Evolutionary conservation across 805 yeast genomes (phyloP).

Genomic region (Metschnikowia orientalis): DNA sequence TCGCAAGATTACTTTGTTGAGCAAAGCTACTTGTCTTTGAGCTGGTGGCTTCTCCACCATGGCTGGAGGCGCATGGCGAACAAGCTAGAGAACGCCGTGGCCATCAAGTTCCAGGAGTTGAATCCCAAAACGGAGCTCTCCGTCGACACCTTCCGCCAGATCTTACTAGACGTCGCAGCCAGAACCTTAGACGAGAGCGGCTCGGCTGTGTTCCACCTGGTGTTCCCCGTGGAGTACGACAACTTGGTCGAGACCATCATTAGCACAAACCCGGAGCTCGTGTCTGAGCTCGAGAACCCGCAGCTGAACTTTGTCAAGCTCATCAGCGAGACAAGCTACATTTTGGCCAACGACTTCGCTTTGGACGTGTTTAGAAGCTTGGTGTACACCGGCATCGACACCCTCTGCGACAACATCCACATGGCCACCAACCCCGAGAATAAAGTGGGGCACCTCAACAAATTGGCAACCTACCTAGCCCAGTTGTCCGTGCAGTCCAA

Average conservation of each 20-base stretch:
- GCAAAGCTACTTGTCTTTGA: slow-evolving; percentile 77
- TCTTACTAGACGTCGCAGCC: slow-evolving; percentile 23
- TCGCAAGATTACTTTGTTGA: slow-evolving; percentile 54
- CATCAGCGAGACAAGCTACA: slow-evolving; percentile 43
- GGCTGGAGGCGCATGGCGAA: slow-evolving; percentile 67
- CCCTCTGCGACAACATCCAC: slow-evolving; percentile 31
- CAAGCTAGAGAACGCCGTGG: slow-evolving; percentile 53
- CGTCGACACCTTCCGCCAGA: slow-evolving; percentile 53
- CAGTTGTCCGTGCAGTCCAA: slow-evolving; percentile 62
- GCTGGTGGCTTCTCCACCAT: slow-evolving; percentile 90
- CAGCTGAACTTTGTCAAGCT: slow-evolving; percentile 38
- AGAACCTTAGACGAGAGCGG: slow-evolving; percentile 20
- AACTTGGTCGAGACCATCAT: slow-evolving; percentile 44
- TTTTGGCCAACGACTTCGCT: slow-evolving; percentile 33
- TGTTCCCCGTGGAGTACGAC: slow-evolving; percentile 38
- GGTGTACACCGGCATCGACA: slow-evolving; percentile 31
- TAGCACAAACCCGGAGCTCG: slow-evolving; percentile 42
- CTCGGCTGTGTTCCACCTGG: slow-evolving; percentile 19
- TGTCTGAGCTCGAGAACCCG: slow-evolving; percentile 32
- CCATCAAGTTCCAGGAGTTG: slow-evolving; percentile 53
- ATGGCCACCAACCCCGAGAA: slow-evolving; percentile 22
- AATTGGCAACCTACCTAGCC: slow-evolving; percentile 67
- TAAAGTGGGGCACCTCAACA: slow-evolving; percentile 15
- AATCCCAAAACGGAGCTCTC: slow-evolving; percentile 72
- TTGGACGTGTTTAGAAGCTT: slow-evolving; percentile 29